These are phyloP conservation scores for Fistulinella prunicolor DNA, from an alignment of 768 basidiomycete genomes.

Conservation along the genomic window DNA sequence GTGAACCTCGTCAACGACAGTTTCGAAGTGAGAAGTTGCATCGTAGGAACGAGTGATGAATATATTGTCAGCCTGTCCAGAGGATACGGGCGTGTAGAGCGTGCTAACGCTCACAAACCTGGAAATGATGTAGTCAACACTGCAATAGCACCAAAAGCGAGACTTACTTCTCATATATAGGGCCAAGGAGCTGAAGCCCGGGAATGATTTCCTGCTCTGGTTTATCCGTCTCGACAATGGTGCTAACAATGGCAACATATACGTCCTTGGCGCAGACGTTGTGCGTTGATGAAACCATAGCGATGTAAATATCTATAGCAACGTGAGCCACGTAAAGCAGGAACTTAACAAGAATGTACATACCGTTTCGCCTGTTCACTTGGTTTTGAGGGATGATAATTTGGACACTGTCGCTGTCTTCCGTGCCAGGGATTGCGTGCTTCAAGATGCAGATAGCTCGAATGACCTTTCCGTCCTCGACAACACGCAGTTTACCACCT, in stretches of 20 bases:
- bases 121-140: slow-evolving; percentile 9
- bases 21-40: slow-evolving; percentile 98
- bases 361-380: slow-evolving; percentile 88
- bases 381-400: slow-evolving; percentile 99
- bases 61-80: slow-evolving; percentile 83
- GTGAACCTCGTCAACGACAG: slow-evolving; percentile 94
- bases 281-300: slow-evolving; percentile 95
- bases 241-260: slow-evolving; percentile 96
- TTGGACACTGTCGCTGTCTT: slow-evolving; percentile 91
- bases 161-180: slow-evolving; percentile 88
- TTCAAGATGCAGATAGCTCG: slow-evolving; percentile 97
- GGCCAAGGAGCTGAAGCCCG: slow-evolving; percentile 86
- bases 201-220: slow-evolving; percentile 93
- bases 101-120: slow-evolving; percentile 91
- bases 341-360: slow-evolving; percentile 25
- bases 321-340: slow-evolving; percentile 3
- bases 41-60: slow-evolving; percentile 98
- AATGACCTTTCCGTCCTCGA: slow-evolving; percentile 93
- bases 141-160: not conserved
- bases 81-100: slow-evolving; percentile 83
- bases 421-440: slow-evolving; percentile 97
- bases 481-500: slow-evolving; percentile 77
- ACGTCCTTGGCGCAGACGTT: slow-evolving; percentile 96
- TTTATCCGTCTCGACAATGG: slow-evolving; percentile 91
- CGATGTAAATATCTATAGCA: slow-evolving; percentile 90